Base-by-base conservation (phyloP, 805 yeast species). In the Nakazawaea sp. region DNA sequence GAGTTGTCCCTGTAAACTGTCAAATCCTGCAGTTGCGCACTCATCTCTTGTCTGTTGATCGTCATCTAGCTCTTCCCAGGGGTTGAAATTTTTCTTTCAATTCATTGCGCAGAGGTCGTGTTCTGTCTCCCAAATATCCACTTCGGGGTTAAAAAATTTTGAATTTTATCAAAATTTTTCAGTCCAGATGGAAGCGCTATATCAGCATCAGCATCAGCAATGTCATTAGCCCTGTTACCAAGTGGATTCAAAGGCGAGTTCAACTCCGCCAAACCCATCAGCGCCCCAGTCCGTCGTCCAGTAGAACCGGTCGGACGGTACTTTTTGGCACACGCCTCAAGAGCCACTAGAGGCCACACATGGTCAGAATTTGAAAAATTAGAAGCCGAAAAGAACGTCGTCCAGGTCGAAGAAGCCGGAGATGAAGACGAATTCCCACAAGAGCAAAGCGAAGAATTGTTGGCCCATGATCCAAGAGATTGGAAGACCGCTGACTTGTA, bases 401-500 rank as follows among this genome's bases (percentile, higher is more conserved):
- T 73, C 52, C 63, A 64, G 40, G 75, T 77, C 44, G 95, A 84
- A 50, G 81, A 74, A 49, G 56, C 72, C 44, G 63, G 58, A 41
- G 76, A 72, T 42, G 81, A 79, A 48, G 78, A 74, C 41, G 78
- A 73, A 37, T 94, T 88, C 53, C 82, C 78, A 46, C 89, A 80
- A 47, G 87, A 78, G 41, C 82, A 77, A 59, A 59, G 64, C 35
- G 78, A 64, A 38, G 82, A 79, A 38, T 70, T 90, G 64, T 75
- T 92, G 50, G 64, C 72, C 23, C 94, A 85, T 55, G 97, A 92
- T 59, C 96, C 98, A 56, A 83, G 95, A 73, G 96, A 92, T 59
- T 92, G 98, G 98, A 92, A 92, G 68, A 68, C 81, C 37, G 95
- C 92, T 49, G 97, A 92, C 63, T 82, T 92, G 64, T 92, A 92